Evolutionary conservation across 768 basidiomycete species (phyloP).

Genomic region (Leccinum variicolor): DNA sequence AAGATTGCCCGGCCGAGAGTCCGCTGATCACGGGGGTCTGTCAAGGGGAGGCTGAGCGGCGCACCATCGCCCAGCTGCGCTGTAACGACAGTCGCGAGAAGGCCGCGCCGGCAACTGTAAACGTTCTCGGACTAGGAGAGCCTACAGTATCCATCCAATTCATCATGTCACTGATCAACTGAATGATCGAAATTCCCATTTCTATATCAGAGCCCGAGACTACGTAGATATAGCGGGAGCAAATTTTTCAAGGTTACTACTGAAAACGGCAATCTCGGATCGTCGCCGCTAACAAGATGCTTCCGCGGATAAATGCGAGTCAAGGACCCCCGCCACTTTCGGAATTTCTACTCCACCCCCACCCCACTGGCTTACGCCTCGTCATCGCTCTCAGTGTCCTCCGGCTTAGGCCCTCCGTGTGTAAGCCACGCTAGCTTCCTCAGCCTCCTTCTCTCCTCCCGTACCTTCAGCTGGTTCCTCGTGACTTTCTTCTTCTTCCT

Average conservation of each 20-base stretch:
- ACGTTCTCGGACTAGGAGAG: neutral
- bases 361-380: conserved; percentile 18
- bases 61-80: conserved; percentile 11
- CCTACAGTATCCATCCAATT: neutral
- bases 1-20: neutral
- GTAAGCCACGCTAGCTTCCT: conserved; percentile 83
- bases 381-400: conserved; percentile 73
- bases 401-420: conserved; percentile 77
- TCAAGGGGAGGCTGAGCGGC: conserved; percentile 14
- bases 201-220: conserved; percentile 1
- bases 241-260: conserved; percentile 8
- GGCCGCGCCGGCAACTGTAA: neutral
- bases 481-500: conserved; percentile 91
- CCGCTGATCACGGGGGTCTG: conserved; percentile 17
- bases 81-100: conserved; percentile 15
- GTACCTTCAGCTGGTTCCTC: conserved; percentile 86
- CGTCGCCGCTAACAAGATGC: conserved; percentile 19
- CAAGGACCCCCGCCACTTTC: conserved; percentile 21
- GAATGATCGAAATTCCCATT: neutral
- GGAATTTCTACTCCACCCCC: neutral
- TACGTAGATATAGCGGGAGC: neutral
- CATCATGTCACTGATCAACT: neutral
- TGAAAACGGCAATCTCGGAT: conserved; percentile 31
- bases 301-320: conserved; percentile 22
- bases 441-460: conserved; percentile 78